A percentile compares a stretch with the other conserved stretches of the same genome.
Evolutionary conservation across 331 rosid species (phyloP).

Genomic region (Cydonia oblonga): DNA sequence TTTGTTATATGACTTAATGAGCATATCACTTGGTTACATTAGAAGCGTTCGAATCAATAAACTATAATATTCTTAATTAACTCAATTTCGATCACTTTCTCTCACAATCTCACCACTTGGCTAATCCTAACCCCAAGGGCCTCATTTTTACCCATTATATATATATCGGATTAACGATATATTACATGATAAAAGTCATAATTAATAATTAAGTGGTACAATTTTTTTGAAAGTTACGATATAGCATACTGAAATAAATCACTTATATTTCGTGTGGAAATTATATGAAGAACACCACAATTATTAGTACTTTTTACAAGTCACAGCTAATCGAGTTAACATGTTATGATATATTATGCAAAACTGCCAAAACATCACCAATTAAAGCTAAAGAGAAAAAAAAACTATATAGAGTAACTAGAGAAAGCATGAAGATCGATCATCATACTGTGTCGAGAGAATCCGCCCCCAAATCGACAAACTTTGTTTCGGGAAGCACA

Average conservation of each 20-base stretch:
- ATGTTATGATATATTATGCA: not conserved
- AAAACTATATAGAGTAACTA: not conserved
- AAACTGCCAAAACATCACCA: not conserved
- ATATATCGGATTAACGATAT: not conserved
- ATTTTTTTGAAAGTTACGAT: not conserved
- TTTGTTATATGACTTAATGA: not conserved
- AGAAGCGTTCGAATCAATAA: too few species aligned
- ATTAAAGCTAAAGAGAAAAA: not conserved
- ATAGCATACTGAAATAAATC: not conserved
- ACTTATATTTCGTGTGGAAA: not conserved
- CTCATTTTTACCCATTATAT: not conserved
- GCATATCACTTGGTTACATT: too few species aligned
- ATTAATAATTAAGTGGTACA: not conserved
- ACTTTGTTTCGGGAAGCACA: conserved; percentile 44
- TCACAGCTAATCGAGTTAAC: not conserved
- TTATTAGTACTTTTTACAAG: not conserved
- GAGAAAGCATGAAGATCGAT: not conserved
- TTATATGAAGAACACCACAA: not conserved
- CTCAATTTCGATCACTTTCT: not conserved
- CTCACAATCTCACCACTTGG: not conserved
- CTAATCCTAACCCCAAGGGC: not conserved
- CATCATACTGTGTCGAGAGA: conserved; percentile 38
- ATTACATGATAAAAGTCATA: not conserved
- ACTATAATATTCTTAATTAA: too few species aligned
- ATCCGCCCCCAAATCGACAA: conserved; percentile 57